Evolutionary conservation across 352 stramenopile genomes (phyloP).

Genomic region (Phytophthora kernoviae): DNA sequence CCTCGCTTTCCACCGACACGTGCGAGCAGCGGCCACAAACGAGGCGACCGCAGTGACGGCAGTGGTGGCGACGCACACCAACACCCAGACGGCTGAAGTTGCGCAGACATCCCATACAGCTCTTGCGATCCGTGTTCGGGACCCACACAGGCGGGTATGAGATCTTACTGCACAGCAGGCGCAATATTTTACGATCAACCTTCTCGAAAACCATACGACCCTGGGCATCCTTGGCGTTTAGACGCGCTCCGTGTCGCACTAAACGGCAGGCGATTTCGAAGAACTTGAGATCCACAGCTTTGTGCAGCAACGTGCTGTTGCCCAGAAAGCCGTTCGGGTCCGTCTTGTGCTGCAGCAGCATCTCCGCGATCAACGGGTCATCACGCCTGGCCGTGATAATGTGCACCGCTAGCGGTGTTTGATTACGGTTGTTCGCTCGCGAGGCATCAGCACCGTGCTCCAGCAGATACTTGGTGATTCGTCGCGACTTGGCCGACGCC

Average conservation of each 20-base stretch:
- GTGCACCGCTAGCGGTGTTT: conserved; percentile 77
- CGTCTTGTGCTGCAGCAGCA: conserved; percentile 77
- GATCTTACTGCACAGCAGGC: conserved; percentile 78
- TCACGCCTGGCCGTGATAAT: conserved; percentile 80
- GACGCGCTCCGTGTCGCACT: conserved; percentile 75
- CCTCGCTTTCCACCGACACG: conserved; percentile 69
- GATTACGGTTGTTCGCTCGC: conserved; percentile 69
- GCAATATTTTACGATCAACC: conserved; percentile 72
- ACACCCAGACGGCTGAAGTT: conserved; percentile 69
- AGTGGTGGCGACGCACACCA: conserved; percentile 82
- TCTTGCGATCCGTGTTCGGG: conserved; percentile 65
- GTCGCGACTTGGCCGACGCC: conserved; percentile 78
- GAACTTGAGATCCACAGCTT: conserved; percentile 68
- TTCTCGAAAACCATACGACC: conserved; percentile 87
- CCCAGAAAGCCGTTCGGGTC: conserved; percentile 72
- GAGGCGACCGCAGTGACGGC: conserved; percentile 82
- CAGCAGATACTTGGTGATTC: conserved; percentile 83
- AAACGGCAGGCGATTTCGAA: conserved; percentile 80
- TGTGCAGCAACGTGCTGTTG: conserved; percentile 75
- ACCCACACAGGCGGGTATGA: conserved; percentile 84
- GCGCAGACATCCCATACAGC: conserved; percentile 83
- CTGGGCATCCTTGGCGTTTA: conserved; percentile 78
- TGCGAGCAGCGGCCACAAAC: conserved; percentile 82
- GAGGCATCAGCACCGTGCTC: conserved; percentile 70
- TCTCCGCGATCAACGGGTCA: conserved; percentile 79